Evolutionary conservation across 306 rosid species (phyloP), one percentile per base, ranked within the genome.

Genomic region (Pachyrhizus erosus): DNA sequence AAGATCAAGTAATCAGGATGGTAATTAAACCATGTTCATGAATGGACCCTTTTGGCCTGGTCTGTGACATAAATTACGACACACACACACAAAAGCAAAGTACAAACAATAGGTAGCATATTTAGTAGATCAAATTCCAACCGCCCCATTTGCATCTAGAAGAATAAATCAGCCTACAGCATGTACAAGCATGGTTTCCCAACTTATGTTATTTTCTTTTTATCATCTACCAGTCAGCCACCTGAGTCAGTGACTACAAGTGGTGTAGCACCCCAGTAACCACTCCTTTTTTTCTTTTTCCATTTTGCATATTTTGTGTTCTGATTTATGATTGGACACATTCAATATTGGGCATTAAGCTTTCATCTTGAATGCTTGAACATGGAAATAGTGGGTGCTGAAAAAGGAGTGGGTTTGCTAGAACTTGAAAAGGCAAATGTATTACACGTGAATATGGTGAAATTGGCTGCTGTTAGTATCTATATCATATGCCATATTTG

Each of bases 371-470:
- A 78, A 52, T 12, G 76, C 51, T 17, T 54, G 40, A 18, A 43
- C 10, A 43, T 42, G 77, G 48, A 43, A 54, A 42, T 42, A 40
- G 8, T 7, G 12, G 48, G 70, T 29, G 65, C 43, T 68, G 40
- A 34, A 68, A 43, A 68, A 57, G 65, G 33, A 49, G 33, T 31
- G 54, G 45, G 11, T 42, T 42, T 54, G 40, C 72, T 54, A 64
- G 52, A 74, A 51, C 31, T 49, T 48, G 68, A 64, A 81, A 81
- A 81, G 4, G 74, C 55, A 48, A 31, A 15, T 37, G 57, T n/a
- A 24, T 49, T 64, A 49, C 15, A 37, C 51, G 48, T 74, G 4
- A n/a, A n/a, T n/a, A n/a, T n/a, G n/a, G n/a, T n/a, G n/a, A n/a
- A n/a, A n/a, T n/a, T n/a, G n/a, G n/a, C n/a, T n/a, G n/a, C n/a